These are phyloP conservation scores for Ustilago sp. DNA, from an alignment of 1,284 basidiomycete species.

Conservation along the genomic window DNA sequence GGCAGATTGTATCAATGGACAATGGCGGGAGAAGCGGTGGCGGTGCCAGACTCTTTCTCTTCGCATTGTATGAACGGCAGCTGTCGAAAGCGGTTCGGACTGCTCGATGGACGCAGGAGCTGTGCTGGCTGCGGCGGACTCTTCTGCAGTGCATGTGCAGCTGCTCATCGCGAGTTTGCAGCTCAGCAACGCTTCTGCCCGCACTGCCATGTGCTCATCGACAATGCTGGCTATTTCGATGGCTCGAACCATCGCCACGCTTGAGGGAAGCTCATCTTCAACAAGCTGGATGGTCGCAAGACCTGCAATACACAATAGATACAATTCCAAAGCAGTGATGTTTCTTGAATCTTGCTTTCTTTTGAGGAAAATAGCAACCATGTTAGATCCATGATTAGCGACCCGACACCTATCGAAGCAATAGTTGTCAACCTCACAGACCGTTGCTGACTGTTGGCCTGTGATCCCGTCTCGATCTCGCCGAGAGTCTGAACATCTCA, in stretches of 20 bases:
- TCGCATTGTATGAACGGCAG: constrained; percentile 46
- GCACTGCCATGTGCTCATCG: constrained; percentile 30
- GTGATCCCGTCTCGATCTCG: no score
- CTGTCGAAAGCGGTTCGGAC: constrained; percentile 55
- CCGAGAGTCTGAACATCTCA: no score
- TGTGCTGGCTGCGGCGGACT: constrained; percentile 60
- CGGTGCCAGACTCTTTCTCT: constrained; percentile 47
- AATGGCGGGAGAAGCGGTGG: constrained; percentile 59
- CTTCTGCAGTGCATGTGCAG: constrained; percentile 56
- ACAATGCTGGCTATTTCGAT: constrained; percentile 37
- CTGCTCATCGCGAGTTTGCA: constrained; percentile 24
- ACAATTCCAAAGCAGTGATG: no score
- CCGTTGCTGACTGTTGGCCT: no score
- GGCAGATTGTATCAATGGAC: constrained; percentile 64
- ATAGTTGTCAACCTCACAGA: no score
- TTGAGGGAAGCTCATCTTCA: neutral
- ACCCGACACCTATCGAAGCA: no score
- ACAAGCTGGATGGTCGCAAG: neutral
- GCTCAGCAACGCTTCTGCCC: constrained; percentile 40
- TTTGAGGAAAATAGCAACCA: no score
- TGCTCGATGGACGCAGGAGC: constrained; percentile 52
- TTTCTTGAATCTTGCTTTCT: no score
- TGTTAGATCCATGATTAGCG: no score
- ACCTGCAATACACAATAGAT: neutral
- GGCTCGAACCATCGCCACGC: neutral